phyloP scores from a whole-genome alignment of 148 eudicot genomes.

The Vaccinium macrocarpon region DNA sequence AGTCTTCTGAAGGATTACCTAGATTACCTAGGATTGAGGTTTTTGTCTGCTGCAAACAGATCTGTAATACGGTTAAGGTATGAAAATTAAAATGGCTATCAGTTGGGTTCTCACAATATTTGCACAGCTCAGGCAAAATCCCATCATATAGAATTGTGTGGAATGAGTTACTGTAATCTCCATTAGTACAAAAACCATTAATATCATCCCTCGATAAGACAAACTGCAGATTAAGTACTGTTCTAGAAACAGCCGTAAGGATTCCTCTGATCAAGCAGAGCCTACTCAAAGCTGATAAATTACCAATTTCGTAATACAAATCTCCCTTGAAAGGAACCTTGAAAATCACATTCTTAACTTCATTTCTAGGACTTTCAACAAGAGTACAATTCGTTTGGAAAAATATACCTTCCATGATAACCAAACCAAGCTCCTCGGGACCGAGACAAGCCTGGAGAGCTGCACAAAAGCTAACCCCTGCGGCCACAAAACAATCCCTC shows the following conservation, averaged over 20 bases:
- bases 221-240: conserved; percentile 59
- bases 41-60: conserved; percentile 96
- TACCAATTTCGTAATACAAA: conserved; percentile 50
- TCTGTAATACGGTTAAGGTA: conserved; percentile 87
- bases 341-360: conserved; percentile 29
- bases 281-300: conserved; percentile 62
- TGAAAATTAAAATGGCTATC: conserved; percentile 98
- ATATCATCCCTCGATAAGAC: conserved; percentile 22
- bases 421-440: conserved; percentile 67
- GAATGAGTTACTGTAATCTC: conserved; percentile 20
- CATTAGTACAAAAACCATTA: conserved; percentile 19
- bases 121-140: conserved; percentile 86
- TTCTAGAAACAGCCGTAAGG: conserved; percentile 79
- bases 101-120: conserved; percentile 77
- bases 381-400: conserved; percentile 26
- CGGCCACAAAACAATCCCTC: conserved; percentile 92
- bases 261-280: conserved; percentile 91
- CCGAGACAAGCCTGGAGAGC: conserved; percentile 75
- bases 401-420: conserved; percentile 65
- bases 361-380: conserved; percentile 24
- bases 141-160: conserved; percentile 72
- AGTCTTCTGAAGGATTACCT: conserved; percentile 28
- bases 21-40: conserved; percentile 57
- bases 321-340: conserved; percentile 59
- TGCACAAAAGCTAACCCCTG: conserved; percentile 87